Evolutionary conservation across 2,329 filamentous ascomycete genomes (phyloP), one percentile per base, ranked within the genome.

Genomic region (Dryadomyces quercus-mongolicae): DNA sequence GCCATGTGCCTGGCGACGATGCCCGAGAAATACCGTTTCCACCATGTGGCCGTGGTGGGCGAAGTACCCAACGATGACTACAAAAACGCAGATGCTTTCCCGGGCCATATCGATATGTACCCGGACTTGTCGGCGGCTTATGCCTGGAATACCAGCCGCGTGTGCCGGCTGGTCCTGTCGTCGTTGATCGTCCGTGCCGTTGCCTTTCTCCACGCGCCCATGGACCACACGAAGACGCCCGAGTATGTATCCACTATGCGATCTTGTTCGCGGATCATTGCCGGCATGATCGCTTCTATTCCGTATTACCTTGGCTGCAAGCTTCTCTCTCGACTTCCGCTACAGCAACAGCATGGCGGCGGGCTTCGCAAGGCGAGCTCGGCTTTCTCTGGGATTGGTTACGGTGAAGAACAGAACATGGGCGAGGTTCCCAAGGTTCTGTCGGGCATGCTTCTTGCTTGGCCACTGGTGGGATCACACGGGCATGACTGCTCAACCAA

Each of bases 151-250:
- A 67, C 76, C 65, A 68, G 72, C 56, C 70, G 80, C 13, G 71
- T 75, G 18, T 72, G 74, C 15, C 71, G 80, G 2, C 68, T 84
- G 40, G 72, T 80, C 53, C 68, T 82, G 34, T 74, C 74, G 4
- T 75, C 76, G 15, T 66, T 79, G 18, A 73, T 78, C 34, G 74
- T 83, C 10, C 75, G 80, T 7, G 81, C 78, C 60, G 73, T 75
- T 7, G 80, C 80, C 2, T 82, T 79, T 76, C 69, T 80, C 21
- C 78, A 76, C 62, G 70, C 73, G 9, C 80, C 80, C 0, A 72
- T 77, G 5, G 80, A 84, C 64, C 83, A 82, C 62, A 70, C 79
- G 36, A 82, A 78, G 1, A 82, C 78, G 6, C 75, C 78, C 22
- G 78, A 82, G 64, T 83, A 83, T 58, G 77, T 78, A 13, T 73